phyloP scores from a whole-genome alignment of 441 rosid species.

The Arabidopsis hybrid region DNA sequence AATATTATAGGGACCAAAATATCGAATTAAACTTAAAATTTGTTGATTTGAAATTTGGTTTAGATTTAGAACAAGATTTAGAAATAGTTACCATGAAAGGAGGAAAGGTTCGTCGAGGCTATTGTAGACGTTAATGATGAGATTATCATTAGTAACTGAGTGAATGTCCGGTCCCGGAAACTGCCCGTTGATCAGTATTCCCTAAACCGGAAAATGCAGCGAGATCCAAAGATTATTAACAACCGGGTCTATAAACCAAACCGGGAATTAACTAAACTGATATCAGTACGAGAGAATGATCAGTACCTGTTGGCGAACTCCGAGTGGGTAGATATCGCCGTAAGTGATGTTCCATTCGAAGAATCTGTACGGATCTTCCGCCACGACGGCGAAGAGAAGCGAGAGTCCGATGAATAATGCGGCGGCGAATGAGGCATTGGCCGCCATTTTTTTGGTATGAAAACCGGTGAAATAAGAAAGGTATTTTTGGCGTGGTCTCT shows the following conservation, averaged over 20 bases:
- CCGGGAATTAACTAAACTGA: background rate
- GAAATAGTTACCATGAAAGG: conserved; percentile 67
- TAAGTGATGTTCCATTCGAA: conserved; percentile 88
- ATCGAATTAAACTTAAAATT: background rate
- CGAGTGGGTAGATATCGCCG: conserved; percentile 81
- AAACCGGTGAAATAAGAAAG: conserved; percentile 18
- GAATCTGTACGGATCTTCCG: conserved; percentile 83
- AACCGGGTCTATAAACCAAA: conserved; percentile 38
- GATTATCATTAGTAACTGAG: conserved; percentile 89
- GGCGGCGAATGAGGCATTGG: conserved; percentile 46
- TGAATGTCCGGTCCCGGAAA: conserved; percentile 96
- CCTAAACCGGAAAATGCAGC: conserved; percentile 53
- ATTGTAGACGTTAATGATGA: conserved; percentile 83
- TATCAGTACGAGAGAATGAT: background rate
- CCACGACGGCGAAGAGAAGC: conserved; percentile 44
- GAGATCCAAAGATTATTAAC: background rate
- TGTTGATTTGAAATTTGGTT: background rate
- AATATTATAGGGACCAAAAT: background rate
- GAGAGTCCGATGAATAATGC: conserved; percentile 37
- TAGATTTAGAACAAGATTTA: background rate
- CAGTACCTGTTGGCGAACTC: conserved; percentile 74
- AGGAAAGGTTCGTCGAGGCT: conserved; percentile 88
- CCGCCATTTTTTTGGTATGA: conserved; percentile 35
- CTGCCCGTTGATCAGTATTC: conserved; percentile 85
- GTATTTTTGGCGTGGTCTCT: conserved; percentile 19